Conservation (phyloP, 176 grass and related monocot species). For the Oryza meyeriana region DNA sequence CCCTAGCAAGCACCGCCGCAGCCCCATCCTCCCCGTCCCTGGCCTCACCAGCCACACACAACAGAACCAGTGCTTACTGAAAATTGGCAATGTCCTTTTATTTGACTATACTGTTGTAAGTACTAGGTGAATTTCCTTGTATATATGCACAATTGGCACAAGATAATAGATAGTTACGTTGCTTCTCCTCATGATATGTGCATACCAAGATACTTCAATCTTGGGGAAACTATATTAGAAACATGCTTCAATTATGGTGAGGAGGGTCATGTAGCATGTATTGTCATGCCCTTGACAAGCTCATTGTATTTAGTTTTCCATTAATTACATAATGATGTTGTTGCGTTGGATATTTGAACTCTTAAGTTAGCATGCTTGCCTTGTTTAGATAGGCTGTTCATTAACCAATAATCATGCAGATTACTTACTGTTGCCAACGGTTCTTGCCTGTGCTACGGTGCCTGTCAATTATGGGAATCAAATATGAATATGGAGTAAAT, state of each 20-base stretch:
- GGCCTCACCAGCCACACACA: too few species aligned
- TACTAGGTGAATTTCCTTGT: too few species aligned
- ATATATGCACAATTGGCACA: background rate
- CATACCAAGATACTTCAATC: slow-evolving; percentile 80
- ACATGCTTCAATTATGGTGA: slow-evolving; percentile 87
- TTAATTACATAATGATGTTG: slow-evolving; percentile 12
- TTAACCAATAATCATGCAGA: background rate
- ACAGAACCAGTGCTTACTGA: too few species aligned
- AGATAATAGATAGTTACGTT: slow-evolving; percentile 3
- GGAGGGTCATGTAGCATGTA: slow-evolving; percentile 71
- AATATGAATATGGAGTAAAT: too few species aligned
- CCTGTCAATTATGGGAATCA: slow-evolving; percentile 5
- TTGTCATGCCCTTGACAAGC: slow-evolving; percentile 21
- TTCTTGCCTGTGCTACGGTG: background rate
- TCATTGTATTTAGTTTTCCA: slow-evolving; percentile 20
- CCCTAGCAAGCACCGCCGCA: too few species aligned
- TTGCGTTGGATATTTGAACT: slow-evolving; percentile 1
- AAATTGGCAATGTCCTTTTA: too few species aligned
- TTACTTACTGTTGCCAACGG: background rate
- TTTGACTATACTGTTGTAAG: too few species aligned
- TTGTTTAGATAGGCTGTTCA: background rate
- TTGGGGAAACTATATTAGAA: slow-evolving; percentile 48
- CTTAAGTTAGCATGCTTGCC: background rate
- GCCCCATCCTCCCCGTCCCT: too few species aligned
- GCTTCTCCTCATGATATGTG: slow-evolving; percentile 50